Evolutionary conservation across 768 basidiomycete genomes (phyloP), one percentile per base, ranked within the genome.

Genomic region (Xerocomellus chrysenteron): DNA sequence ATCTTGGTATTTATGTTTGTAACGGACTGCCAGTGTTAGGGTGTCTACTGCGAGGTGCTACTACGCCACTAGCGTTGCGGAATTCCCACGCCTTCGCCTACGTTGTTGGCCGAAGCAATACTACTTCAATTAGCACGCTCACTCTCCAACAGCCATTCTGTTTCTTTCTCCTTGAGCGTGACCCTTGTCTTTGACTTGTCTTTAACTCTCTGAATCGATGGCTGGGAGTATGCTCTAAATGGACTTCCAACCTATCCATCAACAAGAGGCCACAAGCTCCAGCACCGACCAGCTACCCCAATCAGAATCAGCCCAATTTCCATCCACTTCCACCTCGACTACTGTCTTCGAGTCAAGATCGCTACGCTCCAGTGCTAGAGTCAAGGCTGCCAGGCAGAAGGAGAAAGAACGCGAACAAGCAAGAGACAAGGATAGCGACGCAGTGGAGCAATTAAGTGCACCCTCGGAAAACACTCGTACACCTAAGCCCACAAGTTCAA

Each of bases 161-260:
- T 69, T 61, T 56, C 62, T 61, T 70, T 67, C 61, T 61, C 61
- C 57, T 63, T 52, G 39, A 64, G 66, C 52, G 49, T 43, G 58
- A 72, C 62, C 21, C 59, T 63, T 70, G 64, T 48, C 51, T 57
- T 64, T 50, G 54, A 65, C 62, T 57, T 58, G 21, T 54, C 39
- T 54, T 53, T 40, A 56, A 58, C 50, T 49, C 50, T 56, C 58
- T 56, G 71, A 68, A 82, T 88, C 88, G 85, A 92, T 92, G 89
- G 89, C 89, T 86, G 85, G 83, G 84, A 75, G 85, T 81, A 85
- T 82, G 78, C 79, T 83, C 87, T 91, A 90, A 91, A 92, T 92
- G 90, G 90, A 92, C 87, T 84, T 87, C 84, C 82, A 82, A 88
- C 82, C 80, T 77, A 75, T 74, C 69, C 76, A 88, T 79, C 78